Evolutionary conservation across 2,329 filamentous ascomycete species (phyloP), one percentile per base, ranked within the genome.

Genomic region (Pseudocercospora fijiensis): DNA sequence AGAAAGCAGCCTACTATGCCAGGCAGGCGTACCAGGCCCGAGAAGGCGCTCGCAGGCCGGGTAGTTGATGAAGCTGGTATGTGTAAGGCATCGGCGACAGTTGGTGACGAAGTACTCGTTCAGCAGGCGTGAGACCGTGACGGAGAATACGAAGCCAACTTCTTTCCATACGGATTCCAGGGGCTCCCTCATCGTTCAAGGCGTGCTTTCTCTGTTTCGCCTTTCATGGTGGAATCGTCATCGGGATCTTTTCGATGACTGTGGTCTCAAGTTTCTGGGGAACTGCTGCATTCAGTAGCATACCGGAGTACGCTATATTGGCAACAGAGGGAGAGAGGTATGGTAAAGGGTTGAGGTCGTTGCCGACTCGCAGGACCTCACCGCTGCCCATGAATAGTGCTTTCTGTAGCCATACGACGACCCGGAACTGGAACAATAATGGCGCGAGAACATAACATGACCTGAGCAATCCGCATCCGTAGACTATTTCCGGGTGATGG

Each of bases 91-190:
- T 76, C 73, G 10, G 86, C 80, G 2, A 95, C 75, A 0, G 85
- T 85, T 0, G 91, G 90, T 0, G 57, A 94, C 84, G 73, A 89
- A 90, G 76, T 88, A 93, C 78, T 93, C 90, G 81, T 70, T 71
- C 24, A 75, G 61, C 3, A 70, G 30, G 53, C 74, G 73, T 4
- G 73, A 73, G 65, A 74, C 74, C 41, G 70, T 67, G 11, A 76
- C 68, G 0, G 85, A 85, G 68, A 85, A 84, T 71, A 86, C 83
- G 71, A 90, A 90, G 22, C 83, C 82, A 4, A 86, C 65, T 71
- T 90, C 88, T n/a, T 83, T 76, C 76, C 81, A 81, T 55, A 78
- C 72, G 1, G 80, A 81, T 9, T 75, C 73, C 72, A 90, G 88
- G 43, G 78, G 60, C 87, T 82, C 53, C 88, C 88, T 1, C 90